A percentile compares a stretch with the other conserved stretches of the same genome.
These are phyloP conservation scores for Pseudopyrenochaeta lycopersici DNA, from an alignment of 2,329 filamentous ascomycete genomes.

Conservation along the genomic window DNA sequence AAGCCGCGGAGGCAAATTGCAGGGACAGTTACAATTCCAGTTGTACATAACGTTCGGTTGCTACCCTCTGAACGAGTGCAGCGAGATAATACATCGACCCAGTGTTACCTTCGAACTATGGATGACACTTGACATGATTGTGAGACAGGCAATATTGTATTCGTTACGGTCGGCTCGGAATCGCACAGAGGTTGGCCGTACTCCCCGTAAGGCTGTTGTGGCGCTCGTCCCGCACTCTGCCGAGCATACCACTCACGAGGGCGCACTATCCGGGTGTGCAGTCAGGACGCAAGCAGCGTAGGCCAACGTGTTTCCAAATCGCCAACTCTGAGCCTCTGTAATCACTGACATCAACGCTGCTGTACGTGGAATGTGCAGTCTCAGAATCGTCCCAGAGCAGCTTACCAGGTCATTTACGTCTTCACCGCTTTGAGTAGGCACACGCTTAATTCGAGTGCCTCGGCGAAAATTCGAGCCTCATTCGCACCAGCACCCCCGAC, in stretches of 20 bases:
- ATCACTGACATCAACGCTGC: neutral
- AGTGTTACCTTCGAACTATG: neutral
- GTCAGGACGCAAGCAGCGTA: neutral
- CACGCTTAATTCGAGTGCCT: constrained; percentile 22
- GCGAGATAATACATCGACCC: neutral
- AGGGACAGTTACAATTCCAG: neutral
- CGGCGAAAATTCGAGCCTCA: constrained; percentile 35
- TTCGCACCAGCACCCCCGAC: constrained; percentile 21
- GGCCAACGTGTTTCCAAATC: neutral
- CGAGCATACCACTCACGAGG: neutral
- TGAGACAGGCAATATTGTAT: neutral
- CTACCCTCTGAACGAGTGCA: neutral
- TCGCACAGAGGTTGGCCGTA: neutral
- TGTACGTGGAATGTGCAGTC: neutral
- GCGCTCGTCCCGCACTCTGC: constrained; percentile 4
- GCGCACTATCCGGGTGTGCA: neutral
- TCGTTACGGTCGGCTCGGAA: neutral
- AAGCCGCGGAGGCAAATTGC: neutral
- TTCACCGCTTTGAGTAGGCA: constrained; percentile 10
- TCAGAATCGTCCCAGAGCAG: constrained; percentile 12
- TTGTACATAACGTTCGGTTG: neutral
- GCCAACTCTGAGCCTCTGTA: neutral
- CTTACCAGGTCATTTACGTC: constrained; percentile 20
- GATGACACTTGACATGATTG: neutral
- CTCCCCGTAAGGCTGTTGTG: constrained; percentile 4